Percentiles rank a stretch among this genome's conserved stretches.
Conservation (phyloP, 805 yeast genomes). For the Kuraishia floccosa region DNA sequence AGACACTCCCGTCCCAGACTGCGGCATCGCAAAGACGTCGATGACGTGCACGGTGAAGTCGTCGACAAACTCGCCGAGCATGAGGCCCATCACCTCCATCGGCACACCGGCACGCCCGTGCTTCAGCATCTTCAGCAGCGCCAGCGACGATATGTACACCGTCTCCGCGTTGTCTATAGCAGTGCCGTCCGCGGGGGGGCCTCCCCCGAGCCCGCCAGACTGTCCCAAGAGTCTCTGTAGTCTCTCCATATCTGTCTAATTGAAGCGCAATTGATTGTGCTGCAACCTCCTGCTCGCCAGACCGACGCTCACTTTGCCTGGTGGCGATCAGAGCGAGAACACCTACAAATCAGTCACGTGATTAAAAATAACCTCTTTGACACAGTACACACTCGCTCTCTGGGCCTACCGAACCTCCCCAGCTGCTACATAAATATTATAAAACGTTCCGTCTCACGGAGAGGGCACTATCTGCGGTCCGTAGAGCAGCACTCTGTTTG, state of each 20-base stretch:
- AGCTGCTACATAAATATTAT: too few relatives aligned
- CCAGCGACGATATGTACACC: constrained; percentile 90
- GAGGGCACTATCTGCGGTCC: too few relatives aligned
- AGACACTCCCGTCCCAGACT: constrained; percentile 90
- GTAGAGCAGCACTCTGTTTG: too few relatives aligned
- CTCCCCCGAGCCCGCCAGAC: constrained; percentile 29
- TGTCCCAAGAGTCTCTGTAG: constrained; percentile 33
- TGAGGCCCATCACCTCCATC: constrained; percentile 88
- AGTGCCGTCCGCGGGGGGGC: constrained; percentile 56
- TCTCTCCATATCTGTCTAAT: constrained; percentile 25
- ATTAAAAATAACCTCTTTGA: too few relatives aligned
- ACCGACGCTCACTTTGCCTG: too few relatives aligned
- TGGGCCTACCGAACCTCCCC: too few relatives aligned
- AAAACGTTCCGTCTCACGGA: too few relatives aligned
- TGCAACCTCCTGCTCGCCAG: too few relatives aligned
- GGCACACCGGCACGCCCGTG: constrained; percentile 90
- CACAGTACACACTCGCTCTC: too few relatives aligned
- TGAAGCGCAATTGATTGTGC: background rate
- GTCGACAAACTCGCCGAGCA: constrained; percentile 97
- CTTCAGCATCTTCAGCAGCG: constrained; percentile 89
- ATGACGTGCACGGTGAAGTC: constrained; percentile 95
- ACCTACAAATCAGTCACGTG: too few relatives aligned
- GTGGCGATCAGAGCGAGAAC: too few relatives aligned
- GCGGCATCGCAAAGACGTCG: constrained; percentile 99
- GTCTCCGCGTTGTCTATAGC: constrained; percentile 94